Conservation (phyloP, 169 alveolate genomes). For the Theileria annulata region DNA sequence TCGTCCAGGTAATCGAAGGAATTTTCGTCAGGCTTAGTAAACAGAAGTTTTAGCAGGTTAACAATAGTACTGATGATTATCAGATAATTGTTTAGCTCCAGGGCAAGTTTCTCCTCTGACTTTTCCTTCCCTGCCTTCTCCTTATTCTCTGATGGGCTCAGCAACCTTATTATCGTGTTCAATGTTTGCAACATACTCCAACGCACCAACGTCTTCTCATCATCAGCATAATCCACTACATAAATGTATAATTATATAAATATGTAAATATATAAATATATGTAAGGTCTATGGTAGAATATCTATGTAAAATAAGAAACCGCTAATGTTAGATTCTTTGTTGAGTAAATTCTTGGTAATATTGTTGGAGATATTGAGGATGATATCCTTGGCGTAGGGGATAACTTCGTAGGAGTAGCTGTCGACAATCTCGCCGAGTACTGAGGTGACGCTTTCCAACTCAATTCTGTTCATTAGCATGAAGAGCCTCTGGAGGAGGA, state of each 20-base stretch:
- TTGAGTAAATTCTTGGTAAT: conserved; percentile 47
- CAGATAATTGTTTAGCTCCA: neutral
- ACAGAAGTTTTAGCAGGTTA: neutral
- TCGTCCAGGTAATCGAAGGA: conserved; percentile 25
- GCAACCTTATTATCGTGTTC: conserved; percentile 28
- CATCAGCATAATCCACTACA: conserved; percentile 8
- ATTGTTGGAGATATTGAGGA: conserved; percentile 53
- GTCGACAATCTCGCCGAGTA: conserved; percentile 60
- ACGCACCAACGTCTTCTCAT: conserved; percentile 52
- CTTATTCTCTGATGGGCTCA: neutral
- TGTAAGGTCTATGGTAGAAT: neutral
- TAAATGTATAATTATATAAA: too few species aligned
- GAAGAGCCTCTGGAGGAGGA: conserved; percentile 46
- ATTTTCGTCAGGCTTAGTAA: neutral
- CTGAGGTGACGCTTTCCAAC: conserved; percentile 54
- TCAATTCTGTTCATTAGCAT: conserved; percentile 58
- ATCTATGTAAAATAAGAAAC: neutral
- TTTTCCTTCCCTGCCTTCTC: neutral
- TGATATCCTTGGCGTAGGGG: conserved; percentile 62
- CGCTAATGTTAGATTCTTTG: too few species aligned
- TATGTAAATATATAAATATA: neutral
- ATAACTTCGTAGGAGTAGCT: conserved; percentile 41
- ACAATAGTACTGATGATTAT: neutral
- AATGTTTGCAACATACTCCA: conserved; percentile 68
- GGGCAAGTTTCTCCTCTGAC: neutral